Percentiles rank a stretch among this genome's conserved stretches.
These are phyloP conservation scores for Acer saccharum DNA, from an alignment of 345 rosid genomes.

Conservation along the genomic window DNA sequence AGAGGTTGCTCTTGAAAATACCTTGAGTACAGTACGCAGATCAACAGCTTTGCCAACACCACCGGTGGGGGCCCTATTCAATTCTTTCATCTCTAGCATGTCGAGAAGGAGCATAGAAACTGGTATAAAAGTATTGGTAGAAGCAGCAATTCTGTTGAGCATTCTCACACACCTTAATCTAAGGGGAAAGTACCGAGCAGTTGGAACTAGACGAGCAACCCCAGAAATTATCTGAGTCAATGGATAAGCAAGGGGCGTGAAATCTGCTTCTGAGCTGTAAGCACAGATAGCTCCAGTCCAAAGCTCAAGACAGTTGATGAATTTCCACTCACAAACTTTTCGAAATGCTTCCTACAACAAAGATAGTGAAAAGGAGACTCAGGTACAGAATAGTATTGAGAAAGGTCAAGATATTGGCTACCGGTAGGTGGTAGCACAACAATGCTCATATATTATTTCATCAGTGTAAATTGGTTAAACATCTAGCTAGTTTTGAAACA, in stretches of 20 bases:
- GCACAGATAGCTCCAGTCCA: conserved; percentile 95
- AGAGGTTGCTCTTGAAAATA: conserved; percentile 18
- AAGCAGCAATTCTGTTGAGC: conserved; percentile 82
- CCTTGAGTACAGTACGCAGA: conserved; percentile 74
- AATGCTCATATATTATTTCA: not conserved
- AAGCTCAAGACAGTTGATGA: conserved; percentile 91
- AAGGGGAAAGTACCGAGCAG: conserved; percentile 92
- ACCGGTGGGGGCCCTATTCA: conserved; percentile 77
- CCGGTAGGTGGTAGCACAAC: not conserved
- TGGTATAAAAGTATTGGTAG: conserved; percentile 79
- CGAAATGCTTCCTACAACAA: conserved; percentile 74
- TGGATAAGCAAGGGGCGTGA: conserved; percentile 89
- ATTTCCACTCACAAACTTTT: conserved; percentile 98
- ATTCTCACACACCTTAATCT: conserved; percentile 87
- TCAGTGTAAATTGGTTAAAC: not conserved
- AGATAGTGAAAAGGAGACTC: not conserved
- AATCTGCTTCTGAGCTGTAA: conserved; percentile 68
- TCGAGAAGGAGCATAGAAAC: conserved; percentile 90
- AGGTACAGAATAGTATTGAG: not conserved
- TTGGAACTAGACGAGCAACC: conserved; percentile 89
- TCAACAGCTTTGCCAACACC: conserved; percentile 92
- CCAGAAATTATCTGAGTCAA: conserved; percentile 85
- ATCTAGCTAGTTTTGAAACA: conserved; percentile 10
- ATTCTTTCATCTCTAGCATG: conserved; percentile 97
- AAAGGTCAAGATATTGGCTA: not conserved